Percentiles rank a stretch among this genome's conserved stretches.
phyloP scores from a whole-genome alignment of 257 asterid species.

The Cordia subcordata region DNA sequence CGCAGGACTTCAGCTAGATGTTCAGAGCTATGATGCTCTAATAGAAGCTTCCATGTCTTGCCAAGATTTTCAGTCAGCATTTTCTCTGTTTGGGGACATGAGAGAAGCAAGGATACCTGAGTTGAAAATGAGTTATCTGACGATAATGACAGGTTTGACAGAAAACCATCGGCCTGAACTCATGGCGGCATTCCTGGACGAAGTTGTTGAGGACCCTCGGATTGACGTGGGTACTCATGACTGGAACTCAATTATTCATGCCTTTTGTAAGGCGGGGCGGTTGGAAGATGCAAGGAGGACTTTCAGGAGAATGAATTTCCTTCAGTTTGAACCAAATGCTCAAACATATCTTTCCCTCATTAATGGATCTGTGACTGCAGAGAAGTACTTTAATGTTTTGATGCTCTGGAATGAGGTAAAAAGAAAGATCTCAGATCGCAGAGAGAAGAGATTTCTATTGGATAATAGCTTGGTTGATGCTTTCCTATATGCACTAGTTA shows the following conservation, averaged over 20 bases:
- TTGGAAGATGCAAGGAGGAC: constrained; percentile 81
- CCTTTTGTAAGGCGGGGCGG: constrained; percentile 87
- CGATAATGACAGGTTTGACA: constrained; percentile 93
- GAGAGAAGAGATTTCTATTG: constrained; percentile 41
- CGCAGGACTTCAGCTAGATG: constrained; percentile 61
- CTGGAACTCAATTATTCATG: constrained; percentile 94
- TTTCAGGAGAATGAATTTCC: constrained; percentile 83
- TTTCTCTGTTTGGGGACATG: constrained; percentile 90
- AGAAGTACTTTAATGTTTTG: constrained; percentile 71
- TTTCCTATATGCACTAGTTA: constrained; percentile 77
- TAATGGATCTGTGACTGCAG: constrained; percentile 61
- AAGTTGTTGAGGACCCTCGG: constrained; percentile 81
- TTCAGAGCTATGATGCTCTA: constrained; percentile 54
- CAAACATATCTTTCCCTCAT: constrained; percentile 86
- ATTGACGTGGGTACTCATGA: constrained; percentile 78
- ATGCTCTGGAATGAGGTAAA: constrained; percentile 93
- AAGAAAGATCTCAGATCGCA: constrained; percentile 46
- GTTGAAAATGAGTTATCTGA: constrained; percentile 68
- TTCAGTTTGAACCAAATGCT: constrained; percentile 75
- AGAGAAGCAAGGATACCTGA: constrained; percentile 68
- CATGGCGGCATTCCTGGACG: constrained; percentile 87
- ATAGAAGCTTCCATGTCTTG: constrained; percentile 85
- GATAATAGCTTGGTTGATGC: constrained; percentile 70
- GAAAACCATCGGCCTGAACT: constrained; percentile 94
- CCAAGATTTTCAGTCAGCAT: constrained; percentile 95